A percentile compares a stretch with the other conserved stretches of the same genome.
Evolutionary conservation across 495 filamentous ascomycete genomes (phyloP).

Genomic region (Aspergillus diversus): DNA sequence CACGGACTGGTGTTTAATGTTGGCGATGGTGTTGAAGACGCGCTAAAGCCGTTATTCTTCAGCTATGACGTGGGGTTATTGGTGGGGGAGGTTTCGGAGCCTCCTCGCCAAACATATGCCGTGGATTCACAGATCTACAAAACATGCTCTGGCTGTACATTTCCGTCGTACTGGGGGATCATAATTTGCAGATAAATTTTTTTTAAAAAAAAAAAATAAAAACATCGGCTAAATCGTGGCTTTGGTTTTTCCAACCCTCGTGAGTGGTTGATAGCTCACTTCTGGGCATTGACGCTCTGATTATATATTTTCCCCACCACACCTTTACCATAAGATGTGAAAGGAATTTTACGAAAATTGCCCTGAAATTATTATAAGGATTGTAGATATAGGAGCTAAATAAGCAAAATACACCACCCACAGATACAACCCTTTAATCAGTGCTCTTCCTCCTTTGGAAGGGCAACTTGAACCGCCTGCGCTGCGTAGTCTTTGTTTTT

Average conservation of each 20-base stretch:
- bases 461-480: conserved; percentile 39
- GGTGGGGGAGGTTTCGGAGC: neutral
- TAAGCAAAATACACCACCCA: neutral
- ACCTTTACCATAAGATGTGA: no score
- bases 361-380: neutral
- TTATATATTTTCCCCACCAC: no score
- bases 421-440: conserved; percentile 12
- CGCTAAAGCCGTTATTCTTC: conserved; percentile 10
- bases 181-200: no score
- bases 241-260: no score
- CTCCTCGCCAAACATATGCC: neutral
- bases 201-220: no score
- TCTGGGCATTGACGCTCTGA: no score
- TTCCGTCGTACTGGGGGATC: no score
- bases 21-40: conserved; percentile 11
- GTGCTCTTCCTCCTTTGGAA: conserved; percentile 46
- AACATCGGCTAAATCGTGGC: no score
- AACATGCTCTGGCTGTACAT: neutral
- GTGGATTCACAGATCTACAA: neutral
- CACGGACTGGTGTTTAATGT: neutral
- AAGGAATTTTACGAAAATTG: no score
- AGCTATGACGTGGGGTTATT: conserved; percentile 19
- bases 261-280: no score
- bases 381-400: neutral
- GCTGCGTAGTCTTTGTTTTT: conserved; percentile 56